Base-by-base conservation (phyloP, 2,329 filamentous ascomycete species). In the Ceratocystis smalleyi region DNA sequence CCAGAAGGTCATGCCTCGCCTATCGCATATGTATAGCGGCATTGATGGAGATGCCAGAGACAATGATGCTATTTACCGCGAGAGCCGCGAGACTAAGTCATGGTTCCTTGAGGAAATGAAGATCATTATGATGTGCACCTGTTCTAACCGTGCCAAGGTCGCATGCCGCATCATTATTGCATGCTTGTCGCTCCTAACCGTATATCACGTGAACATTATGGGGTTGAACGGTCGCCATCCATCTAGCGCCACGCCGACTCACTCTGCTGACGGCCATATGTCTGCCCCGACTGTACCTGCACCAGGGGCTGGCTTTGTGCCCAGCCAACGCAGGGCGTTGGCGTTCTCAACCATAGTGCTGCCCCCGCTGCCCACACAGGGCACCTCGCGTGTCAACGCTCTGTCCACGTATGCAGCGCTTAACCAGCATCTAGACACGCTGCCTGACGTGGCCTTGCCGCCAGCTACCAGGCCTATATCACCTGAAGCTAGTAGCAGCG, bases 61-160 rank as follows among this genome's bases (percentile, higher is more conserved):
- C 43, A 49, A 32, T 4, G 27, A 47, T 17, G 3, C 59, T 1
- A 19, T 47, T 8, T 43, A 32, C n/a, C 17, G 43, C 19, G 45
- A 47, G 45, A 45, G 43, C 43, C 27, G 51, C 4, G 51, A 57
- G 2, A 22, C 59, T 1, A 61, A 61, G 43, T 35, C 45, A 12
- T 61, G 32, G 43, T 65, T 59, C 15, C 30, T 63, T 15, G 17
- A 65, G 10, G 64, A 65, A 15, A 51, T 65, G 32, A 59, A 63
- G 17, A 15, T 19, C 19, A 49, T 43, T 24, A 59, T 45, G 17
- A 32, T 22, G 24, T 65, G 64, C 55, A 49, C 12, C 17, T 65
- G 60, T 43, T 65, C 64, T 30, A 57, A 60, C 15, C 30, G 47
- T 4, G 49, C 54, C 3, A 35, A 55, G 17, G 45, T 47, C 2